These are phyloP conservation scores for Leccinum longicurvipes DNA, from an alignment of 768 basidiomycete species.

Conservation along the genomic window DNA sequence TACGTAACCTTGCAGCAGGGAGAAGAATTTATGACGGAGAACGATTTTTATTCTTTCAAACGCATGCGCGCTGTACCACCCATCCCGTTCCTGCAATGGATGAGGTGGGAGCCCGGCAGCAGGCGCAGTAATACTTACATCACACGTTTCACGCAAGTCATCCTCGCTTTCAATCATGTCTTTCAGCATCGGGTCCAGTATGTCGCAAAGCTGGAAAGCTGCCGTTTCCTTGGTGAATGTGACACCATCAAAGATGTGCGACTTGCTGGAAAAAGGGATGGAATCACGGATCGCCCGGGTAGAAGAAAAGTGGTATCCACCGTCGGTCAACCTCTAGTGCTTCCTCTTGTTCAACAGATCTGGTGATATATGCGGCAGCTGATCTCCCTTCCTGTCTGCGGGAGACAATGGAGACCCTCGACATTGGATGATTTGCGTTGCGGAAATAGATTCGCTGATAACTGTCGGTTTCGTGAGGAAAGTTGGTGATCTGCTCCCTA, in stretches of 20 bases:
- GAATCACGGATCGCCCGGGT: not conserved
- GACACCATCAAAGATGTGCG: conserved; percentile 88
- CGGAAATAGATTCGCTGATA: conserved; percentile 93
- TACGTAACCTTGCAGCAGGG: conserved; percentile 66
- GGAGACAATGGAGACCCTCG: conserved; percentile 70
- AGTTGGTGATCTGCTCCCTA: not conserved
- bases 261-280: conserved; percentile 41
- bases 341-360: conserved; percentile 35
- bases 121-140: conserved; percentile 50
- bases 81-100: conserved; percentile 65
- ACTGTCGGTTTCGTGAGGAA: conserved; percentile 40
- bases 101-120: not conserved
- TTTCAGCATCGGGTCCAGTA: conserved; percentile 79
- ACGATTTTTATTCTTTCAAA: conserved; percentile 83
- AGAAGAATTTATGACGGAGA: conserved; percentile 82
- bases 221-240: conserved; percentile 80
- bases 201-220: conserved; percentile 93
- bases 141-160: conserved; percentile 65
- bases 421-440: conserved; percentile 78
- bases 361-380: conserved; percentile 20
- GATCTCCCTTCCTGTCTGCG: conserved; percentile 51
- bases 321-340: conserved; percentile 31
- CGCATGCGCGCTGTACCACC: conserved; percentile 80
- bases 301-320: conserved; percentile 15
- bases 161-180: conserved; percentile 74